phyloP scores from a whole-genome alignment of 2,329 filamentous ascomycete species.

The Hansfordia pulvinata region DNA sequence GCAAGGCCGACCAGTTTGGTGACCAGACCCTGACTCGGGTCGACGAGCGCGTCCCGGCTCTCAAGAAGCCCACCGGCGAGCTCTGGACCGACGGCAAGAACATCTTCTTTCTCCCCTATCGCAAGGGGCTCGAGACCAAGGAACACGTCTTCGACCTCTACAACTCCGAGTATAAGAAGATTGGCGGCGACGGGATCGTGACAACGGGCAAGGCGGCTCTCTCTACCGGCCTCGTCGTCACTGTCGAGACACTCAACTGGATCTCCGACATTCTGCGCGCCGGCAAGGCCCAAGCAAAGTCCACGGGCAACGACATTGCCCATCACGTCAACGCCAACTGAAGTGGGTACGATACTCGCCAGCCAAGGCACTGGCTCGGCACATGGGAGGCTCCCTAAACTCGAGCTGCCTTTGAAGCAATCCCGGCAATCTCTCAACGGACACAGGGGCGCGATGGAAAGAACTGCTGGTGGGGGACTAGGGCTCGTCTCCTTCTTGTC shows the following conservation, averaged over 20 bases:
- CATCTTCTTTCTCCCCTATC: slow-evolving; percentile 47
- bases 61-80: slow-evolving; percentile 64
- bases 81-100: slow-evolving; percentile 51
- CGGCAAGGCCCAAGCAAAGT: slow-evolving; percentile 50
- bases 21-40: slow-evolving; percentile 57
- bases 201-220: slow-evolving; percentile 57
- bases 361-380: too few relatives aligned
- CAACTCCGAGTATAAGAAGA: slow-evolving; percentile 46
- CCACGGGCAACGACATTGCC: slow-evolving; percentile 33
- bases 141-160: slow-evolving; percentile 47
- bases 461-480: too few relatives aligned
- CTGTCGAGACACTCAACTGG: slow-evolving; percentile 49
- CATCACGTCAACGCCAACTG: slow-evolving; percentile 9
- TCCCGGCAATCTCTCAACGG: too few relatives aligned
- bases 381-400: too few relatives aligned
- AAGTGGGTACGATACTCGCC: too few relatives aligned
- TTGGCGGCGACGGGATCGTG: slow-evolving; percentile 49
- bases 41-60: slow-evolving; percentile 56
- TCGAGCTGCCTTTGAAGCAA: too few relatives aligned
- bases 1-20: slow-evolving; percentile 66
- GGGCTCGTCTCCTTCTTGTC: too few relatives aligned
- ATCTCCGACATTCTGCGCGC: slow-evolving; percentile 42
- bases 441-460: too few relatives aligned
- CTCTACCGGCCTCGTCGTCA: slow-evolving; percentile 52
- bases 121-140: slow-evolving; percentile 45